Percentiles rank a stretch among this genome's conserved stretches.
Evolutionary conservation across 2,329 filamentous ascomycete species (phyloP).

Genomic region (Fusarium nelsonii): DNA sequence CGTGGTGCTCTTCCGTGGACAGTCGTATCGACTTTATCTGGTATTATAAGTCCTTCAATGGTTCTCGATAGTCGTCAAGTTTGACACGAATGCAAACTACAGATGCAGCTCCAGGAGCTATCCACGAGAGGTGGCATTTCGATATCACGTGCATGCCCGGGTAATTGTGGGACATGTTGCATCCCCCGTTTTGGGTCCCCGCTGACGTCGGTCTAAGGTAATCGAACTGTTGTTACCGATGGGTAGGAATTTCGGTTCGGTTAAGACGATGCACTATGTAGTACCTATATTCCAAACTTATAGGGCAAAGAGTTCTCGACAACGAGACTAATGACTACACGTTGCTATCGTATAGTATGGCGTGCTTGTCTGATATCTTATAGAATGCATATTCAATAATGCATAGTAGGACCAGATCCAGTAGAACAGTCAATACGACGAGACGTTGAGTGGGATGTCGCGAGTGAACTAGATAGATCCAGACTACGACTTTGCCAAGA

Average conservation of each 20-base stretch:
- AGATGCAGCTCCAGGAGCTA: slow-evolving; percentile 30
- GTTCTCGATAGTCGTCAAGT: background rate
- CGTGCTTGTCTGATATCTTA: background rate
- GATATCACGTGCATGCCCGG: slow-evolving; percentile 36
- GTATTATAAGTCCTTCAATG: background rate
- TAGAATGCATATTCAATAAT: background rate
- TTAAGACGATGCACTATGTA: background rate
- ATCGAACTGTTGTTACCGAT: background rate
- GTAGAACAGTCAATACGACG: background rate
- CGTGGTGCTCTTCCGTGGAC: background rate
- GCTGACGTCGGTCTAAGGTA: slow-evolving; percentile 14
- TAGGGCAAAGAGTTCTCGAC: background rate
- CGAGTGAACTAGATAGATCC: background rate
- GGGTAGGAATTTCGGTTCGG: background rate
- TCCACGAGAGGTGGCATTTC: slow-evolving; percentile 41
- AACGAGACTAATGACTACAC: background rate
- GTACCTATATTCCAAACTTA: background rate
- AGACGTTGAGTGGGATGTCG: background rate
- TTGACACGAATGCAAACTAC: slow-evolving; percentile 17
- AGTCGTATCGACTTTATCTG: background rate
- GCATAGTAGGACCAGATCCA: background rate
- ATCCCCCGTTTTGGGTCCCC: slow-evolving; percentile 1
- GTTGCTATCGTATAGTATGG: background rate
- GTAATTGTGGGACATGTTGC: slow-evolving; percentile 25
- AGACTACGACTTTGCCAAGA: background rate